These are phyloP conservation scores for Blepharisma undulans DNA, from an alignment of 169 alveolate species.

Conservation along the genomic window DNA sequence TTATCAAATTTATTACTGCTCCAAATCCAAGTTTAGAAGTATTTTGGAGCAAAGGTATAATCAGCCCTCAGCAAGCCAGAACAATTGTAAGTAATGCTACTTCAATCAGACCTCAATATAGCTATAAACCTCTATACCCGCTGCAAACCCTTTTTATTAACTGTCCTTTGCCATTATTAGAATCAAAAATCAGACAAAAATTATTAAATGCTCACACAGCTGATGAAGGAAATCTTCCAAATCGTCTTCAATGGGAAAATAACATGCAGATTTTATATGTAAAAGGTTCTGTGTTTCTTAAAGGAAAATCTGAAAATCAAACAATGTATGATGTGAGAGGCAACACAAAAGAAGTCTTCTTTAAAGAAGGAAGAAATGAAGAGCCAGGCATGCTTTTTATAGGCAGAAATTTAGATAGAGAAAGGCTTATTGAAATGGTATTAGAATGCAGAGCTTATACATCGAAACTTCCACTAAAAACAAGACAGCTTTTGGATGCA, in stretches of 20 bases:
- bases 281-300: neutral
- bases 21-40: neutral
- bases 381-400: constrained; percentile 19
- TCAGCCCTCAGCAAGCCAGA: constrained; percentile 16
- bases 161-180: neutral
- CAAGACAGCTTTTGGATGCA: constrained; percentile 41
- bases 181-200: neutral
- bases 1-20: neutral
- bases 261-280: neutral
- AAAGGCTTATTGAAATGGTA: constrained; percentile 4
- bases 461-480: constrained; percentile 24
- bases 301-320: neutral
- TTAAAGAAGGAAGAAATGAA: neutral
- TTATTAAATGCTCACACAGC: neutral
- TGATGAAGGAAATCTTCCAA: neutral
- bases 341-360: neutral
- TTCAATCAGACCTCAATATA: neutral
- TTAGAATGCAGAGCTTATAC: constrained; percentile 27
- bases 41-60: neutral
- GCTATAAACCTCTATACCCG: neutral
- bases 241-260: constrained; percentile 4
- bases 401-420: constrained; percentile 11
- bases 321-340: neutral
- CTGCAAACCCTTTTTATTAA: constrained; percentile 2
- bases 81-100: neutral